Percentiles rank a stretch among this genome's conserved stretches.
phyloP scores from a whole-genome alignment of 169 alveolate genomes.

The Eimeria mitis region DNA sequence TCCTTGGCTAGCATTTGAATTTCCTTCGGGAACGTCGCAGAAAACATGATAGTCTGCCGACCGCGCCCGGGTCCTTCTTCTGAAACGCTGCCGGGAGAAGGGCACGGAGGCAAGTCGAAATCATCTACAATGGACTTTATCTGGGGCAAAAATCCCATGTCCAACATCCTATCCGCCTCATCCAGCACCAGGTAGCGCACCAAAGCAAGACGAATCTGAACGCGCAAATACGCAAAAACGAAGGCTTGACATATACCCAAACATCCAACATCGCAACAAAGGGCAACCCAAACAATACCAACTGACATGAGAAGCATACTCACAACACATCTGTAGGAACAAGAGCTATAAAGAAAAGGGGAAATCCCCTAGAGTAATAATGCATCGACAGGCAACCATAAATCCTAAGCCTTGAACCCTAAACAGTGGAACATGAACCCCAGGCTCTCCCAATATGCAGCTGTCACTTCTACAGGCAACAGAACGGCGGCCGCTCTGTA shows the following conservation, averaged over 20 bases:
- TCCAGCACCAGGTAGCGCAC: constrained; percentile 95
- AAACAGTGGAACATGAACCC: no score
- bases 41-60: constrained; percentile 96
- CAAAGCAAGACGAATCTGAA: constrained; percentile 52
- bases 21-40: constrained; percentile 97
- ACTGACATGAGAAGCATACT: no score
- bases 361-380: no score
- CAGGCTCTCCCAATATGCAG: no score
- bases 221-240: neutral
- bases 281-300: no score
- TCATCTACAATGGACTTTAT: constrained; percentile 72
- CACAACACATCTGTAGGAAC: no score
- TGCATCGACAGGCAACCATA: no score
- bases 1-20: constrained; percentile 96
- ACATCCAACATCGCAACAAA: no score
- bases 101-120: constrained; percentile 77
- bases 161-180: constrained; percentile 99
- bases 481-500: no score
- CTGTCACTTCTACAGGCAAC: no score
- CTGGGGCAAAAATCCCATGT: constrained; percentile 97
- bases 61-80: constrained; percentile 75
- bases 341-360: no score
- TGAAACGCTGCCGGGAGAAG: constrained; percentile 11
- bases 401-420: no score
- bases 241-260: neutral